Evolutionary conservation across 306 rosid genomes (phyloP).

Genomic region (Rosa persica): DNA sequence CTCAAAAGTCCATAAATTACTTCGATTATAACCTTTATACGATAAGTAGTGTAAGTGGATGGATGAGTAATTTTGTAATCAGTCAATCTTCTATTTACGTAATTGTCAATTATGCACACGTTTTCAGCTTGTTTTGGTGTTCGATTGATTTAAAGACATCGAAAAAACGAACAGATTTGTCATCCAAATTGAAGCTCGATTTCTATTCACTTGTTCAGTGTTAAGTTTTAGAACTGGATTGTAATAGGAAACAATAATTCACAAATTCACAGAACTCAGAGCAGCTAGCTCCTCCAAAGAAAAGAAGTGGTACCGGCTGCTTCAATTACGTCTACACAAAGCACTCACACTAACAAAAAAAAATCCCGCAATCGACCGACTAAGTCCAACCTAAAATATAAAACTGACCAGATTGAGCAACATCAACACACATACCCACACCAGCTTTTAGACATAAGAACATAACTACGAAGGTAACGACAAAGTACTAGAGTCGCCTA

Average conservation of each 20-base stretch:
- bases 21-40: too few species aligned
- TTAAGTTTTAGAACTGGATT: too few species aligned
- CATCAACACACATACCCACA: constrained; percentile 10
- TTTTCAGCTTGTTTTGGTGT: too few species aligned
- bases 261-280: neutral
- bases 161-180: neutral
- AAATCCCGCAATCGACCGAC: neutral
- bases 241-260: neutral
- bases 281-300: neutral
- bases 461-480: neutral
- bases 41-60: too few species aligned
- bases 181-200: neutral
- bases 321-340: neutral
- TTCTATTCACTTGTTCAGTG: neutral
- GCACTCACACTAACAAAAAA: neutral
- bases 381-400: neutral
- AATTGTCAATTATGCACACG: too few species aligned
- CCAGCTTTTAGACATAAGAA: neutral
- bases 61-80: too few species aligned
- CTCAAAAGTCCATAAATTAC: too few species aligned
- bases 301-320: neutral
- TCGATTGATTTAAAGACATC: too few species aligned
- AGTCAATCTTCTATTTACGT: too few species aligned
- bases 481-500: neutral
- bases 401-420: neutral